Conservation (phyloP, 352 stramenopile species). For the Ophiocytium majus region DNA sequence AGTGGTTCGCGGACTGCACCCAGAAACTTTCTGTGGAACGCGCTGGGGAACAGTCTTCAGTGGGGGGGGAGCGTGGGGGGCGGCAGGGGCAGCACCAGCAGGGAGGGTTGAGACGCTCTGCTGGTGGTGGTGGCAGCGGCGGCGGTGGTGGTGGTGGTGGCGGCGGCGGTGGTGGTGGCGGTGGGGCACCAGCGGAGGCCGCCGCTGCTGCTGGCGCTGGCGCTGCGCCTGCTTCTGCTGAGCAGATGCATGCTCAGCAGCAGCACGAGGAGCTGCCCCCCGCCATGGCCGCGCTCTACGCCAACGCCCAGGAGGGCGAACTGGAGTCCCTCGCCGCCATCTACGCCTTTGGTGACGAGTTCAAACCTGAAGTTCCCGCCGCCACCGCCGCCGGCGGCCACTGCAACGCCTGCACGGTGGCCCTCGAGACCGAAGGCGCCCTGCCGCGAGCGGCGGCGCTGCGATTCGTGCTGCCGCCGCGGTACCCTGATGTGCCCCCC, state of each 20-base stretch:
- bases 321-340: neutral
- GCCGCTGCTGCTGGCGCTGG: too few species aligned
- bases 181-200: neutral
- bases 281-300: neutral
- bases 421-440: neutral
- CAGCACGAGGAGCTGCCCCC: too few species aligned
- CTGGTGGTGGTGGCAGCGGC: too few species aligned
- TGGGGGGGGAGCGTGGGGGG: neutral
- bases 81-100: neutral
- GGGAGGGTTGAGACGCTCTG: too few species aligned
- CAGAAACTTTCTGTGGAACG: too few species aligned
- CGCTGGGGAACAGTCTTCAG: too few species aligned
- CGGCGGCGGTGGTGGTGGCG: too few species aligned
- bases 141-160: too few species aligned
- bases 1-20: neutral
- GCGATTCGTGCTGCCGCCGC: neutral
- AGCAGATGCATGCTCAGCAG: too few species aligned
- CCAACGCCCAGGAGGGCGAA: neutral
- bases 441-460: neutral
- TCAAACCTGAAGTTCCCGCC: neutral
- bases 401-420: neutral
- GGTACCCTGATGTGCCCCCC: neutral
- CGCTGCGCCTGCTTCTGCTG: too few species aligned
- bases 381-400: neutral
- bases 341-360: neutral